Base-by-base conservation (phyloP, 2,329 filamentous ascomycete species). In the Xylaria sp. region DNA sequence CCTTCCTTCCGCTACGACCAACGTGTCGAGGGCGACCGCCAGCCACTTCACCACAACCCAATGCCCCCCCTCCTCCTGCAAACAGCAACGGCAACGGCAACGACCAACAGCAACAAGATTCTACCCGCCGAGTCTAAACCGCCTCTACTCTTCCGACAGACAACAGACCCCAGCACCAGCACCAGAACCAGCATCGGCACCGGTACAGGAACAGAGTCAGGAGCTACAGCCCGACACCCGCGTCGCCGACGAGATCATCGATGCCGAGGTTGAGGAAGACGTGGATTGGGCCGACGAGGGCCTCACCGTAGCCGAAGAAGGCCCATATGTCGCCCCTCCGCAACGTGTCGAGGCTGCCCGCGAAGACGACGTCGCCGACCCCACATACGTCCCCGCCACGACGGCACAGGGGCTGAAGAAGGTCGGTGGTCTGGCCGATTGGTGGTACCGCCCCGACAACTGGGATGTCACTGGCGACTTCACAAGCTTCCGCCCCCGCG, bases 371-470 rank as follows among this genome's bases (percentile, higher is more conserved):
- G 72, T 83, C 20, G 65, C 70, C 20, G 81, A 83, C 66, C 61
- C 77, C 2, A 59, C 63, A 1, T 89, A 89, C 75, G 74, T 77
- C 3, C 86, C 86, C 3, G 87, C 87, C 17, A 77, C 78, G 15
- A 78, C 77, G 4, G 80, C 80, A 7, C 79, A 82, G 0, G 84
- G 80, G 0, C 80, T 89, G 2, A 82, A 85, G 68, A 79, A 83
- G 59, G 81, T 88, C 13, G 83, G 82, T 48, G 80, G 83, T 0
- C 68, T 87, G 44, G 78, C 78, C 40, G 78, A 77, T 31, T 89
- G 86, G 87, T 89, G 87, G 86, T 82, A 87, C 7, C 76, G 81
- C 60, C 78, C 79, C n/a, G 80, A 81, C n/a, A 81, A 88, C 74
- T 89, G 87, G 86, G 80, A 80, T 56, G 66, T 79, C 44, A 81